A percentile compares a stretch with the other conserved stretches of the same genome.
These are phyloP conservation scores for Yamadazyma jaroonii DNA, from an alignment of 1,139 yeast genomes.

Conservation along the genomic window DNA sequence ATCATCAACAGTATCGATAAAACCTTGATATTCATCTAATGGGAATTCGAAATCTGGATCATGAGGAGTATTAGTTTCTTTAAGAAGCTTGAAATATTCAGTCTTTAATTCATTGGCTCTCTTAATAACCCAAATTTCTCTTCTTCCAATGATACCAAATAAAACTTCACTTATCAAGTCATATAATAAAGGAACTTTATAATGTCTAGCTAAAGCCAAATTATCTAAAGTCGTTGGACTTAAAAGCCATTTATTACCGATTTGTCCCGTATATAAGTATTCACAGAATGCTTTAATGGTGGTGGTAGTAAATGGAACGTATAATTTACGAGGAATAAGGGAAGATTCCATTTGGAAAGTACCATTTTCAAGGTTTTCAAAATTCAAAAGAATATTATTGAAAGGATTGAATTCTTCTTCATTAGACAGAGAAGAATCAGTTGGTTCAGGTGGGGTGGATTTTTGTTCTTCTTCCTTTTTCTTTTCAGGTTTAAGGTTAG, in stretches of 20 bases:
- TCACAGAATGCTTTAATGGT: constrained; percentile 68
- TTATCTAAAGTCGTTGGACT: constrained; percentile 67
- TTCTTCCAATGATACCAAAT: constrained; percentile 65
- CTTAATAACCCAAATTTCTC: constrained; percentile 51
- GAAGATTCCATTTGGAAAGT: constrained; percentile 52
- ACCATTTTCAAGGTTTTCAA: constrained; percentile 34
- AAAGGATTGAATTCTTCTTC: constrained; percentile 11
- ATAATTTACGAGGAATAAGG: constrained; percentile 62
- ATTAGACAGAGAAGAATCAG: not conserved
- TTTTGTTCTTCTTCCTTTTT: constrained; percentile 4
- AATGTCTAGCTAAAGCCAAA: constrained; percentile 58
- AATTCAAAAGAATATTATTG: constrained; percentile 32
- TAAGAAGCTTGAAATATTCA: constrained; percentile 24
- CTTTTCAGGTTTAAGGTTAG: constrained; percentile 17
- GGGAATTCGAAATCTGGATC: constrained; percentile 32
- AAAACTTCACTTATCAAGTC: constrained; percentile 67
- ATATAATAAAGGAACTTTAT: constrained; percentile 64
- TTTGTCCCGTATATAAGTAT: constrained; percentile 73
- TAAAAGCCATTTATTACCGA: constrained; percentile 68
- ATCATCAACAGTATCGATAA: constrained; percentile 62
- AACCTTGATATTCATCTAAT: constrained; percentile 69
- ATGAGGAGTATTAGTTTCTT: constrained; percentile 21
- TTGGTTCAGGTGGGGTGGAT: not conserved
- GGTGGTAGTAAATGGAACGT: constrained; percentile 61
- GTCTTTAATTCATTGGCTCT: constrained; percentile 35